Percentiles rank a stretch among this genome's conserved stretches.
Conservation (phyloP, 345 rosid genomes). For the Cardamine resedifolia region DNA sequence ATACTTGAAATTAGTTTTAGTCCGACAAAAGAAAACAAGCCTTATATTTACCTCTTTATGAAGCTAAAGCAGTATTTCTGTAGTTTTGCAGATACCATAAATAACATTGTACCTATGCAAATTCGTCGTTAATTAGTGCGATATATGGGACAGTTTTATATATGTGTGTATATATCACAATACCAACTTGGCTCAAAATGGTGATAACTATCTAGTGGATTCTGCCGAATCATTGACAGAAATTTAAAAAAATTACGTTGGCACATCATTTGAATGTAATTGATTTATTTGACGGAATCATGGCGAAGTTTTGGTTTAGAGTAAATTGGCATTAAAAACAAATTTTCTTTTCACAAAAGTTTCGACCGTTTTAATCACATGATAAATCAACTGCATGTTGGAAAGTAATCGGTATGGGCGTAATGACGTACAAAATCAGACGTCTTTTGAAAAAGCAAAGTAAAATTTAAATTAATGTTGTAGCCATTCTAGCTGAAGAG, state of each 20-base stretch:
- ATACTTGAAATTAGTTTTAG: conserved; percentile 34
- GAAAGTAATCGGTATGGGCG: conserved; percentile 12
- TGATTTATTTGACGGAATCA: neutral
- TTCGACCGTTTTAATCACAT: neutral
- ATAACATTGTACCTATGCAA: neutral
- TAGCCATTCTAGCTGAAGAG: neutral
- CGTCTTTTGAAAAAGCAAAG: neutral
- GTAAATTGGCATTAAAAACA: neutral
- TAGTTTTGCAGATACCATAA: conserved; percentile 23
- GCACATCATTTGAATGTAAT: neutral
- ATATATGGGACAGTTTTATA: neutral
- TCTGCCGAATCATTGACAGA: neutral
- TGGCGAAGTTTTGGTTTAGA: neutral
- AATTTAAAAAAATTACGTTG: neutral
- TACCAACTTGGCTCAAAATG: neutral
- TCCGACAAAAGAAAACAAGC: conserved; percentile 32
- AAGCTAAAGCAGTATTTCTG: conserved; percentile 27
- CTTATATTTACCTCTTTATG: conserved; percentile 28
- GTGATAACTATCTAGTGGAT: conserved; percentile 3
- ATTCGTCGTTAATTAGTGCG: neutral
- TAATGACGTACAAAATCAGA: conserved; percentile 12
- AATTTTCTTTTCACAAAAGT: neutral
- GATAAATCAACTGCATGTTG: neutral
- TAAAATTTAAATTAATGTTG: neutral
- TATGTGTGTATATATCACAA: neutral